Conservation (phyloP, 306 rosid species). For the Quercus aquifolioides region DNA sequence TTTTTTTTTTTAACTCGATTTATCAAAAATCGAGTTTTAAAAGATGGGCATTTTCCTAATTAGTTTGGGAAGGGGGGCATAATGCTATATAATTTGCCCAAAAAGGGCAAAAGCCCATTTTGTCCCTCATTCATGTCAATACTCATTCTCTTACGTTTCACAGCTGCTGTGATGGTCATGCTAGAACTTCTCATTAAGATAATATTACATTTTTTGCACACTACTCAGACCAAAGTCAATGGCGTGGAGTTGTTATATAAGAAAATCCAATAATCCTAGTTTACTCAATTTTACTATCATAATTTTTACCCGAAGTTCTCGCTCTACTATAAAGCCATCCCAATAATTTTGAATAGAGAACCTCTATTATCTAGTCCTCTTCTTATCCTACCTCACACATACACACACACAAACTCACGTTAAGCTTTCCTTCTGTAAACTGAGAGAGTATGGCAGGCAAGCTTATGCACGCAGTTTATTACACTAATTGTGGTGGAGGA, state of each 20-base stretch:
- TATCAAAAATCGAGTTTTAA: no score
- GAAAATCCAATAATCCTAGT: background rate
- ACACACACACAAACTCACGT: background rate
- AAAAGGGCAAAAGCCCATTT: no score
- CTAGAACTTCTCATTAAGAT: background rate
- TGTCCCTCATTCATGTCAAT: no score
- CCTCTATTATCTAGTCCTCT: background rate
- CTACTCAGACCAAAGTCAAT: background rate
- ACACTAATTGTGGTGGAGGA: background rate
- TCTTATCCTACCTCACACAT: background rate
- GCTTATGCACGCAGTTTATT: constrained; percentile 1
- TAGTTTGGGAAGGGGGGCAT: no score
- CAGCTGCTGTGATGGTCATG: background rate
- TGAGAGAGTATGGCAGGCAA: background rate
- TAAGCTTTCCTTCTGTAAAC: background rate
- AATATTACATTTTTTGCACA: background rate
- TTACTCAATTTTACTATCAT: background rate
- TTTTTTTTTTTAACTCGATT: no score
- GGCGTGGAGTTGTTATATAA: background rate
- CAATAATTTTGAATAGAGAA: background rate
- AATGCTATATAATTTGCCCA: no score
- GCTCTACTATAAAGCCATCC: background rate
- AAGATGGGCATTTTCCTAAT: no score
- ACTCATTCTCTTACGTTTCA: background rate
- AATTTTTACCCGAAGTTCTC: background rate